Base-by-base conservation (phyloP, 768 basidiomycete genomes). In the Tricholoma furcatifolium region DNA sequence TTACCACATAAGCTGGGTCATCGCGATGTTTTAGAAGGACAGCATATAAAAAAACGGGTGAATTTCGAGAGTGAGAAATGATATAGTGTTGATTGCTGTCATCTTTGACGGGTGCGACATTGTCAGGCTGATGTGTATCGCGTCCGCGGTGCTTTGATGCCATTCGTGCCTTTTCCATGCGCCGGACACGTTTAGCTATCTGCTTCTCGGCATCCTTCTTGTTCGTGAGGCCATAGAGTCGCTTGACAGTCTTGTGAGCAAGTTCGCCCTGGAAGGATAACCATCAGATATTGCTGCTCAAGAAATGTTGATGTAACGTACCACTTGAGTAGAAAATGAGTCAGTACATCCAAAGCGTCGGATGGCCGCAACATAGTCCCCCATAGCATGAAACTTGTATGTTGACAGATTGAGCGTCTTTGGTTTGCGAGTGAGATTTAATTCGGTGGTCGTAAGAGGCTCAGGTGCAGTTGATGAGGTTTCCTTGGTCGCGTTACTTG, bases 221-320 rank as follows among this genome's bases (percentile, higher is more conserved):
- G 58, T 73, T 75, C 0, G 70, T 74, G 0, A 56, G 38, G 0
- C 51, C 50, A 40, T 77, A 80, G 24, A 73, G 60, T 0, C 56
- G 55, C 59, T 81, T 80, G 9, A 74, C 61, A 0, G 61, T 53
- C 0, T 63, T 56, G 48, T 80, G 79, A 17, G 74, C 68, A 0
- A 73, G 65, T 52, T 81, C 76, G 0, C 74, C 73, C 76, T 79
- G 3, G 5, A 14, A n/a, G n/a, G n/a, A n/a, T n/a, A n/a, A n/a
- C n/a, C n/a, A n/a, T n/a, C n/a, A n/a, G n/a, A n/a, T n/a, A n/a
- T n/a, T n/a, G n/a, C n/a, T n/a, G n/a, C n/a, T n/a, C n/a, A n/a
- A n/a, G n/a, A n/a, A n/a, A n/a, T n/a, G n/a, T n/a, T n/a, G n/a
- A n/a, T n/a, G n/a, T n/a, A 8, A 59, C 67, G 24, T 53, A 78